phyloP scores from a whole-genome alignment of 805 yeast genomes.

The baker's yeast (Saccharomyces cerevisiae) region DNA sequence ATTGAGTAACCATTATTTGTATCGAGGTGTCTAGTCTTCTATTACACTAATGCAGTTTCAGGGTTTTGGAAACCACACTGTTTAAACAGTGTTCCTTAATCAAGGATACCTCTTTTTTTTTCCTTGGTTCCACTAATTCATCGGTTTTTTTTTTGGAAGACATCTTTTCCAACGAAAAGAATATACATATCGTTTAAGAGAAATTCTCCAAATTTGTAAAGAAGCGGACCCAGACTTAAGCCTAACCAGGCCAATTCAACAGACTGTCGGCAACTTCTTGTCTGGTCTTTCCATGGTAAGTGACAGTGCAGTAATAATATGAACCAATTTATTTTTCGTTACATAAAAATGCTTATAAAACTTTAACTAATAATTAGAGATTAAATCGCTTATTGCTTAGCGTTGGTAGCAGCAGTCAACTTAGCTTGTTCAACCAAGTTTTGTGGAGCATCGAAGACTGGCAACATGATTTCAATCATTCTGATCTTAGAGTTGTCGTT shows the following conservation, averaged over 20 bases:
- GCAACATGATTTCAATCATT: conserved; percentile 60
- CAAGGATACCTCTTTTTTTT: neutral
- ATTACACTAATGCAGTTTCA: neutral
- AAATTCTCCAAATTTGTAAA: neutral
- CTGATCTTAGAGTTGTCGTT: conserved; percentile 51
- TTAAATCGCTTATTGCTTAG: conserved; percentile 24
- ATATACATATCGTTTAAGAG: neutral
- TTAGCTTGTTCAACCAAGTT: conserved; percentile 61
- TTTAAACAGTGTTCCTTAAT: neutral
- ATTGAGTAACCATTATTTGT: conserved; percentile 45
- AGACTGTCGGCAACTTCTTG: neutral
- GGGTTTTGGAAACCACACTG: neutral
- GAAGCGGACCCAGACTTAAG: no score
- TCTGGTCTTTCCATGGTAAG: neutral
- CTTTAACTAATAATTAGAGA: neutral
- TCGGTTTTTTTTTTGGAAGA: neutral
- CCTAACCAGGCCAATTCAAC: neutral
- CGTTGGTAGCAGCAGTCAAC: conserved; percentile 45
- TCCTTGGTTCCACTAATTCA: neutral
- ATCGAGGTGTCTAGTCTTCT: neutral
- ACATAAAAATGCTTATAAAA: neutral
- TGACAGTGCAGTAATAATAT: neutral
- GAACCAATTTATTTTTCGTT: neutral
- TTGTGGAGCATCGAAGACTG: conserved; percentile 61
- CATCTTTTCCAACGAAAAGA: neutral